Base-by-base conservation (phyloP, 441 rosid species). In the Erysimum cheiri region DNA sequence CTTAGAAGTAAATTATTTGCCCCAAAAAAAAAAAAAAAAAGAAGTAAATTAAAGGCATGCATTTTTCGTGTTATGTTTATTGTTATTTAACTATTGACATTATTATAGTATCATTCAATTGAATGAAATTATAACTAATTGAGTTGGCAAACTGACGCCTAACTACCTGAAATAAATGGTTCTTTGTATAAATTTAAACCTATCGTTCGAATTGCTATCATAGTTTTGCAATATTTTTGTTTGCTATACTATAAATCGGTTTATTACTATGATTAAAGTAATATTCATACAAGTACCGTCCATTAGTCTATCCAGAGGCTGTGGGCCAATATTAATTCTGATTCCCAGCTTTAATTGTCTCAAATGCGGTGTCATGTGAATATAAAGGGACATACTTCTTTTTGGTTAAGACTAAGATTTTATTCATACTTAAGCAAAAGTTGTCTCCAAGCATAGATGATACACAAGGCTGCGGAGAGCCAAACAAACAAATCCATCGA, bases 11-110 rank as follows among this genome's bases (percentile, higher is more conserved):
- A 76, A 69, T 68, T 61, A 63, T n/a, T n/a, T n/a, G n/a, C n/a
- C n/a, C n/a, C n/a, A n/a, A n/a, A n/a, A n/a, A n/a, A n/a, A n/a
- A n/a, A n/a, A n/a, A n/a, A n/a, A n/a, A n/a, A n/a, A n/a, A 54
- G 43, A 40, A 76, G 71, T 63, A 70, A 76, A 69, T 68, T 61
- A 63, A 69, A 69, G 66, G 65, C 66, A 75, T 75, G 66, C 66
- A 39, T 7, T 48, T 63, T 63, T 56, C 66, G 55, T 75, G 56
- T n/a, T n/a, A n/a, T n/a, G n/a, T 62, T 36, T 69, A 68, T 46
- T 55, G 29, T 68, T 54, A 32, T 46, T 61, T 69, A 15, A 49
- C 41, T 8, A 28, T 67, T 14, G 61, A 60, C 44, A 28, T 49
- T 65, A 28, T 69, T 48, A 63, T 71, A n/a, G n/a, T n/a, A 71